phyloP scores from a whole-genome alignment of 2,329 filamentous ascomycete genomes.

The Beauveria pseudobassiana region DNA sequence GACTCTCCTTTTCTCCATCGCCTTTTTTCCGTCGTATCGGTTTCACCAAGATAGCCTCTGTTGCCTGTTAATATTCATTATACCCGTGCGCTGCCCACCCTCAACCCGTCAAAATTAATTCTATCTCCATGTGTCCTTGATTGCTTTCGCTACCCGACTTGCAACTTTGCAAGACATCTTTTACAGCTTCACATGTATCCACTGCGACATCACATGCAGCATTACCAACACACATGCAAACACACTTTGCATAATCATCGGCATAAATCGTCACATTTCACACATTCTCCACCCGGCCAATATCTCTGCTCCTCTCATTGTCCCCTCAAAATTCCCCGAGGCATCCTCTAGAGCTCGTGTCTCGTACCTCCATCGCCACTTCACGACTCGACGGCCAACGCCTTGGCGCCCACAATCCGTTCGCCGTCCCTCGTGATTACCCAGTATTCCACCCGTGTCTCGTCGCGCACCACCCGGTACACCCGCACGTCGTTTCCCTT shows the following conservation, averaged over 20 bases:
- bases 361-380: neutral
- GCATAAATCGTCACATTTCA: neutral
- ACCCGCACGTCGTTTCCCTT: conserved; percentile 64
- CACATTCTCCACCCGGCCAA: neutral
- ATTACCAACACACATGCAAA: neutral
- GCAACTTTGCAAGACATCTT: no score
- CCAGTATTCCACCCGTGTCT: conserved; percentile 70
- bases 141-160: no score
- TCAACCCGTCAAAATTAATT: no score
- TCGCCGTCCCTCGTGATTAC: conserved; percentile 58
- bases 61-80: no score
- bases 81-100: no score
- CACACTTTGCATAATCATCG: neutral
- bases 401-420: conserved; percentile 70
- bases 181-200: neutral
- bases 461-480: conserved; percentile 59
- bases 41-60: no score
- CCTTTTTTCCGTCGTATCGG: no score
- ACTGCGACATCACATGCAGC: neutral
- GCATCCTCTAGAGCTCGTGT: no score
- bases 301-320: neutral
- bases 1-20: no score
- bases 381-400: conserved; percentile 59
- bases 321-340: no score
- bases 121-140: no score